Base-by-base conservation (phyloP, 1,139 yeast genomes). In the Geotrichum siamense region DNA sequence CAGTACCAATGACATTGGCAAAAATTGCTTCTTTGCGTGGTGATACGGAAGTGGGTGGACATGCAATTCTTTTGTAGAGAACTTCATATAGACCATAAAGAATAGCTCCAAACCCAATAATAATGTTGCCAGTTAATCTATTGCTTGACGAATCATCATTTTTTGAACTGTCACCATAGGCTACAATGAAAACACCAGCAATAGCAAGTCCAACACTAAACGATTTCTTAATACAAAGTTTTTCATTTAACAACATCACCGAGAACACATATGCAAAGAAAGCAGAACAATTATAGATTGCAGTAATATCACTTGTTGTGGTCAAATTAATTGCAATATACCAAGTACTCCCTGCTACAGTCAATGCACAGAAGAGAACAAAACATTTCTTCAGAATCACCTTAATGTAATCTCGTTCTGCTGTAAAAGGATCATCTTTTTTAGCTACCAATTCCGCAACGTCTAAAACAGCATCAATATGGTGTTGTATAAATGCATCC, bases 241-340 rank as follows among this genome's bases (percentile, higher is more conserved):
- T 68, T 55, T 86, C 96, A 23, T 60, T 51, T 42, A 86, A 69
- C 35, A 86, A 62, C 1, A 89, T 85, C 23, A 86, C 79, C 2
- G 94, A 87, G 63, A 86, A 85, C 4, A 85, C 76, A 57, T 86
- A 81, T 0, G 95, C 95, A 5, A 89, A 81, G 59, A 86, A 85
- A 0, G 94, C 94, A 10, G 89, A 80, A 58, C 94, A 84, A 64
- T 86, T 86, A 64, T 85, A 86, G 51, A 86, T 86, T 8, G 95
- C 95, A 2, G 95, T 85, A 23, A 86, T 81, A 57, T 86, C 95
- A 2, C 87, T 73, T 0, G 94, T 86, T 31, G 87, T 82, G 1
- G 95, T 81, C 61, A 83, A 64, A 23, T 79, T 71, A 77, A 86
- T 84, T 5, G 95, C 81, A 15, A 83, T 75, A 59, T 84, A 86